Evolutionary conservation across 73 alveolate genomes (phyloP).

Genomic region (Paramecium sexaurelia): DNA sequence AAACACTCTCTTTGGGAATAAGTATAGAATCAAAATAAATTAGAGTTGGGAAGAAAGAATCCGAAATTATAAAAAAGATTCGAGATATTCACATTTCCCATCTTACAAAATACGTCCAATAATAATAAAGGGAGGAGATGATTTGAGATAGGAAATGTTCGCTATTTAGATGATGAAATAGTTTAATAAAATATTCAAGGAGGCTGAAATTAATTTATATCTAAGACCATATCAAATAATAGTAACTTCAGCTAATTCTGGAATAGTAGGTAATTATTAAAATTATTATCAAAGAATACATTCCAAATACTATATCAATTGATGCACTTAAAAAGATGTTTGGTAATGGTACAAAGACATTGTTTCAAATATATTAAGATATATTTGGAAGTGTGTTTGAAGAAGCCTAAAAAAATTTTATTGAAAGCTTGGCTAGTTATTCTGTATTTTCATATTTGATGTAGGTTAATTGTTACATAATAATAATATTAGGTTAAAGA

Average conservation of each 20-base stretch:
- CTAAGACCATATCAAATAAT: slow-evolving; percentile 85
- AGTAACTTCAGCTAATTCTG: slow-evolving; percentile 84
- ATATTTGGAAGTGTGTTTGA: slow-evolving; percentile 79
- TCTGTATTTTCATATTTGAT: slow-evolving; percentile 81
- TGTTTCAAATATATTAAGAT: slow-evolving; percentile 75
- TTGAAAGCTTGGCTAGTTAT: slow-evolving; percentile 91
- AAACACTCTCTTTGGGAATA: slow-evolving; percentile 51
- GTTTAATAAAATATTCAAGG: slow-evolving; percentile 79
- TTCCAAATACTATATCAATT: slow-evolving; percentile 84
- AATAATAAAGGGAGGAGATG: slow-evolving; percentile 90
- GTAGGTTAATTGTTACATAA: not conserved
- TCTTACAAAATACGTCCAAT: slow-evolving; percentile 86
- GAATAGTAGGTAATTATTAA: slow-evolving; percentile 69
- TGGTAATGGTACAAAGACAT: slow-evolving; percentile 72
- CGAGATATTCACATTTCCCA: slow-evolving; percentile 70
- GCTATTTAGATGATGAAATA: slow-evolving; percentile 87
- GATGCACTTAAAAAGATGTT: slow-evolving; percentile 85
- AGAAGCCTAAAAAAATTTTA: slow-evolving; percentile 81
- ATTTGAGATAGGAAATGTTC: slow-evolving; percentile 87
- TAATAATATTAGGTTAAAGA: slow-evolving; percentile 80
- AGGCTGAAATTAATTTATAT: slow-evolving; percentile 76
- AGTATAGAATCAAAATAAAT: not conserved
- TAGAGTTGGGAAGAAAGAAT: slow-evolving; percentile 70
- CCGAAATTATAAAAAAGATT: slow-evolving; percentile 62
- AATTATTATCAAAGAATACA: slow-evolving; percentile 70